Percentiles rank a stretch among this genome's conserved stretches.
These are phyloP conservation scores for Aegilops bicornis DNA, from an alignment of 176 grass and related monocot genomes.

Conservation along the genomic window DNA sequence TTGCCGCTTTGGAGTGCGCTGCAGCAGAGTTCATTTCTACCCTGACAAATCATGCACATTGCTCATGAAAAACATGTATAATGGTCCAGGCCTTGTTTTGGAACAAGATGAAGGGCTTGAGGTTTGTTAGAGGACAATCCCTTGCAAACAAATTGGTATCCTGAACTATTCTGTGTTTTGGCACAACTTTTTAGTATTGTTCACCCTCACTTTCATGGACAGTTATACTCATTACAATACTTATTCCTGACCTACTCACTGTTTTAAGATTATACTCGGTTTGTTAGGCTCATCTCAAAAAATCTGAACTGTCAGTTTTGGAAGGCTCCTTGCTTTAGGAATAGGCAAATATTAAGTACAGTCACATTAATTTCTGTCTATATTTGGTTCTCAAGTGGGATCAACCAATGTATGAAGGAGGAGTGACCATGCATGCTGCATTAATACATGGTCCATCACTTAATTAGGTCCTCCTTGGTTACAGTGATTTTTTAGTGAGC, in stretches of 20 bases:
- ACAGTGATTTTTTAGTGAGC: neutral
- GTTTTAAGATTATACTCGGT: neutral
- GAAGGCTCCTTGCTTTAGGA: neutral
- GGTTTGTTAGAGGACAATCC: constrained; percentile 85
- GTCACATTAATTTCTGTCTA: neutral
- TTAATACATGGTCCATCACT: neutral
- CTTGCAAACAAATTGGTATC: constrained; percentile 62
- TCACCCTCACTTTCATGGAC: neutral
- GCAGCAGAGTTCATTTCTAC: constrained; percentile 92
- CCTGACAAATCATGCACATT: constrained; percentile 92
- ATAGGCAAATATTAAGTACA: neutral
- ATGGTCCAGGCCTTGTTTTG: constrained; percentile 82
- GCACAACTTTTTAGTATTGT: neutral
- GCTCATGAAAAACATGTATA: constrained; percentile 98
- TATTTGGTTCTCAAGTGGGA: neutral
- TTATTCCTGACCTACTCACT: neutral
- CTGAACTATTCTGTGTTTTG: constrained; percentile 44
- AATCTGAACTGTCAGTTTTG: neutral
- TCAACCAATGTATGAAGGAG: neutral
- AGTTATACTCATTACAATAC: neutral
- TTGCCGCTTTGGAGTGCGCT: constrained; percentile 86
- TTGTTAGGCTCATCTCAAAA: neutral
- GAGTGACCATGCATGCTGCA: neutral
- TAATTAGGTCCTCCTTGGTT: neutral
- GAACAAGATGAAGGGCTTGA: constrained; percentile 99